phyloP scores from a whole-genome alignment of 2,329 filamentous ascomycete species.

The Acrodontium crateriforme region DNA sequence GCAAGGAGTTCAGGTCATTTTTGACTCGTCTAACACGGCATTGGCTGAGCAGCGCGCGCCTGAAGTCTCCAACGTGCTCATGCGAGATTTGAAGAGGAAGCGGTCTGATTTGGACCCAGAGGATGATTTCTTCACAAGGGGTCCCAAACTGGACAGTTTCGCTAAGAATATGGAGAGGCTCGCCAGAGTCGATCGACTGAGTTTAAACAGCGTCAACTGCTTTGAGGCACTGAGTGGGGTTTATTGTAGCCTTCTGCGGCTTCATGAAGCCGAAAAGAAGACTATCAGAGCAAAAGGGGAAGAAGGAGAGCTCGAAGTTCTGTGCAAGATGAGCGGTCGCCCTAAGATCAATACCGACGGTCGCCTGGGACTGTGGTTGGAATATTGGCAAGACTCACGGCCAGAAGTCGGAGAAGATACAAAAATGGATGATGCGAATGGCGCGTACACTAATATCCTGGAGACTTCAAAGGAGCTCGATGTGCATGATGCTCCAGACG shows the following conservation, averaged over 20 bases:
- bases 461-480: slow-evolving; percentile 1
- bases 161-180: slow-evolving; percentile 57
- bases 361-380: slow-evolving; percentile 54
- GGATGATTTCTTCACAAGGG: slow-evolving; percentile 45
- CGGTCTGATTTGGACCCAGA: too few species aligned
- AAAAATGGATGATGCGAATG: too few species aligned
- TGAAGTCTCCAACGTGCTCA: slow-evolving; percentile 51
- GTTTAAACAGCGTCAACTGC: slow-evolving; percentile 55
- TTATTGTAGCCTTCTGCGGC: slow-evolving; percentile 51
- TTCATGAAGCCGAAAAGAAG: slow-evolving; percentile 59
- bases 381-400: slow-evolving; percentile 49
- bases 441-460: too few species aligned
- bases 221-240: slow-evolving; percentile 65
- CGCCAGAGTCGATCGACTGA: slow-evolving; percentile 57
- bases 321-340: slow-evolving; percentile 56
- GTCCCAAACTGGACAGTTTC: slow-evolving; percentile 57
- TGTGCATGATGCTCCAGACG: slow-evolving; percentile 2
- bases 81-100: slow-evolving; percentile 45
- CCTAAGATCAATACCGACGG: slow-evolving; percentile 57
- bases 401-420: too few species aligned
- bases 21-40: slow-evolving; percentile 45
- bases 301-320: slow-evolving; percentile 40
- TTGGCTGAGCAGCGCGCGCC: slow-evolving; percentile 44
- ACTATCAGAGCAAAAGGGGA: slow-evolving; percentile 32
- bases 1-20: slow-evolving; percentile 47